These are phyloP conservation scores for Dendrothele bispora DNA, from an alignment of 768 basidiomycete species.

Conservation along the genomic window DNA sequence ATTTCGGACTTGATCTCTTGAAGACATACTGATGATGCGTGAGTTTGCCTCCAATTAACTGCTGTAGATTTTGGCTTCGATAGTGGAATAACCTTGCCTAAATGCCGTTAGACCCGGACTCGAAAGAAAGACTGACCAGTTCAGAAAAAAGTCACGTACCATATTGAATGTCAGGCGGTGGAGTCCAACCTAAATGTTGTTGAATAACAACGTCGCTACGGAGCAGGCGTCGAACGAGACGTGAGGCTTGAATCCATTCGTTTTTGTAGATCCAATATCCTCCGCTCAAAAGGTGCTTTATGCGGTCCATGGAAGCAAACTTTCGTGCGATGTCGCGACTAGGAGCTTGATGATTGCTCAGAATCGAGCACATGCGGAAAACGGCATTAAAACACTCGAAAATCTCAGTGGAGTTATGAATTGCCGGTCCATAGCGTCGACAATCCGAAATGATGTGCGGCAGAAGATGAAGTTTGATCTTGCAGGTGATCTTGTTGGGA, in stretches of 20 bases:
- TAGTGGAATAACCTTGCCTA: no score
- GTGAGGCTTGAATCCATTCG: conserved; percentile 7
- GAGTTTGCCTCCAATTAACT: no score
- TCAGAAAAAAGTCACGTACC: no score
- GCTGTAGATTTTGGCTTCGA: no score
- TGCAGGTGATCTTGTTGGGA: conserved; percentile 20
- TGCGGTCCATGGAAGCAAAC: conserved; percentile 22
- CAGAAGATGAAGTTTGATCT: conserved; percentile 33
- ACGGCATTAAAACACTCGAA: conserved; percentile 39
- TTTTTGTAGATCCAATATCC: conserved; percentile 23
- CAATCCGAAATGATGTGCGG: conserved; percentile 26
- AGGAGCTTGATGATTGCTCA: conserved; percentile 34
- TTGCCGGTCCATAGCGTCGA: conserved; percentile 29
- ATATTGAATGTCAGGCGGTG: no score
- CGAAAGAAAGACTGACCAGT: no score
- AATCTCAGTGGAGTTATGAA: conserved; percentile 32
- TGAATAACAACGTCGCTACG: no score
- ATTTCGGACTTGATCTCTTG: no score
- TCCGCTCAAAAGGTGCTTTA: conserved; percentile 31
- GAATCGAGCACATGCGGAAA: conserved; percentile 33
- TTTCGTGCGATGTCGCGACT: conserved; percentile 30
- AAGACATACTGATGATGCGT: no score
- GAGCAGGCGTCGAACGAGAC: conserved; percentile 1
- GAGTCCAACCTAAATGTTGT: no score
- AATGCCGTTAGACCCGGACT: no score